Conservation (phyloP, 768 basidiomycete species). For the Lactarius indigo region DNA sequence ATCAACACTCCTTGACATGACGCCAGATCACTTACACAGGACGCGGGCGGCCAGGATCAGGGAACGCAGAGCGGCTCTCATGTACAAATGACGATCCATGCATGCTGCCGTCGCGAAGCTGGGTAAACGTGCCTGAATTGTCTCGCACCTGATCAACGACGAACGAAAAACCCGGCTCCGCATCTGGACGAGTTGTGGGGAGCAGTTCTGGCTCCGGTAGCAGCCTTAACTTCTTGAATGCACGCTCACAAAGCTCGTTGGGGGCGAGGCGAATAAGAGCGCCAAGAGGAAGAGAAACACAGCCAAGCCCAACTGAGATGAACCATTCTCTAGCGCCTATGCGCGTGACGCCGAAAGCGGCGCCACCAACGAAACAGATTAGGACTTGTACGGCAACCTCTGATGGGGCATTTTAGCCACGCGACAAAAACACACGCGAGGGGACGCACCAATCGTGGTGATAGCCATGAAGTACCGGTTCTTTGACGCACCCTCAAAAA, state of each 20-base stretch:
- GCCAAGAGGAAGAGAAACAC: constrained; percentile 86
- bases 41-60: constrained; percentile 44
- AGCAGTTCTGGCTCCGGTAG: constrained; percentile 62
- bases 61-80: constrained; percentile 62
- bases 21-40: constrained; percentile 42
- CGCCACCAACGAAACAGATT: constrained; percentile 87
- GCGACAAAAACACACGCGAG: background rate
- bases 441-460: constrained; percentile 70
- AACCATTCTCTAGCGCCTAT: constrained; percentile 89
- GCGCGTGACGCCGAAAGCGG: constrained; percentile 83
- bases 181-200: constrained; percentile 58
- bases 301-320: constrained; percentile 82
- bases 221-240: constrained; percentile 55
- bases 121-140: constrained; percentile 49
- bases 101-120: constrained; percentile 63
- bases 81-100: constrained; percentile 81
- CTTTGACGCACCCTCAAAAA: constrained; percentile 74
- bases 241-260: constrained; percentile 68
- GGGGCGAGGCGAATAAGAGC: constrained; percentile 76
- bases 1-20: constrained; percentile 26
- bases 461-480: constrained; percentile 87
- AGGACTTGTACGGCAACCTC: constrained; percentile 87
- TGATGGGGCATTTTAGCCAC: constrained; percentile 32
- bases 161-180: constrained; percentile 62
- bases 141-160: constrained; percentile 82